Evolutionary conservation across 495 filamentous ascomycete species (phyloP).

Genomic region (Halenospora varia): DNA sequence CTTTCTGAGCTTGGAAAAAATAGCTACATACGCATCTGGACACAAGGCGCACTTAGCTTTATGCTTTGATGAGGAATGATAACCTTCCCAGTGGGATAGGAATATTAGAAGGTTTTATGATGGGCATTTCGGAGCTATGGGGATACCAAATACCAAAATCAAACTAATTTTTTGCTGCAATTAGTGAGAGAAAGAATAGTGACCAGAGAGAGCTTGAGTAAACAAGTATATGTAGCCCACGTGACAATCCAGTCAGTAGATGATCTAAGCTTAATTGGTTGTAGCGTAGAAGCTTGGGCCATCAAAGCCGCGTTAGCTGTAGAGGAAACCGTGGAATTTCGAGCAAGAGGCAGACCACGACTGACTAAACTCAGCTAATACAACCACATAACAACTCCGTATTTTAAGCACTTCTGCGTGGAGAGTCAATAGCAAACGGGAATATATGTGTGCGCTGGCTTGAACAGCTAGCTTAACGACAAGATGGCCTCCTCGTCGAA

Average conservation of each 20-base stretch:
- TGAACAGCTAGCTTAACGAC: background rate
- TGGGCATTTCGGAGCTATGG: background rate
- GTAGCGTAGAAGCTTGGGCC: slow-evolving; percentile 4
- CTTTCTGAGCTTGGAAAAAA: background rate
- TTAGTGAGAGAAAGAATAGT: no score
- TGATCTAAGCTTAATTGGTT: background rate
- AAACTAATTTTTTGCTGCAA: background rate
- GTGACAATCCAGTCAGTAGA: no score
- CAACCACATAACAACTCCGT: no score
- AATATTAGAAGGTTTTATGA: background rate
- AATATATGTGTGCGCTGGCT: background rate
- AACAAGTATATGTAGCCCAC: no score
- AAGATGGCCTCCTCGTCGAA: slow-evolving; percentile 32
- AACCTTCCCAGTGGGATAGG: no score
- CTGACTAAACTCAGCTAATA: background rate
- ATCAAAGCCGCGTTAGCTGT: slow-evolving; percentile 3
- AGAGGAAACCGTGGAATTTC: slow-evolving; percentile 19
- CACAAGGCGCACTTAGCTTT: no score
- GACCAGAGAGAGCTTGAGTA: no score
- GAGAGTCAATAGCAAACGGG: background rate
- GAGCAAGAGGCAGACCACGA: background rate
- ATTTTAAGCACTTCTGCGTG: no score
- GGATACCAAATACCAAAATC: background rate
- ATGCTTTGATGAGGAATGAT: background rate
- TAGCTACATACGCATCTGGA: no score